Evolutionary conservation across 129 eudicot species (phyloP).

Genomic region (Ambrosia artemisiifolia): DNA sequence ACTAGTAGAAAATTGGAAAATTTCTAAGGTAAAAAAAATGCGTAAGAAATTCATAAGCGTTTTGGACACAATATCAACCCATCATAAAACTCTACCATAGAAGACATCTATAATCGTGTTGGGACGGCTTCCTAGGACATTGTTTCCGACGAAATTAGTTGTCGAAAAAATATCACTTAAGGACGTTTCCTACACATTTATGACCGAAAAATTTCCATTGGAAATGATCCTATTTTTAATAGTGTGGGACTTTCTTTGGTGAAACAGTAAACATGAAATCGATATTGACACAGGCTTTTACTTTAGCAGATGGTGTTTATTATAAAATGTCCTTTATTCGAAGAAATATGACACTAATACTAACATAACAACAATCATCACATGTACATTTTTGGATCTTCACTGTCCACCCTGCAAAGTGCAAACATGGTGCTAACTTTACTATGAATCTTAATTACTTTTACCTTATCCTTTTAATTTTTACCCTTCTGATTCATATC

Average conservation of each 20-base stretch:
- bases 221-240: no score
- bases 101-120: no score
- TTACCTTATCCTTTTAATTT: slow-evolving; percentile 11
- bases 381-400: slow-evolving; percentile 30
- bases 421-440: slow-evolving; percentile 23
- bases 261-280: not conserved
- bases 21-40: no score
- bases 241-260: not conserved
- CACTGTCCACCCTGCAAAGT: not conserved
- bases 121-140: no score
- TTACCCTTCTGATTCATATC: slow-evolving; percentile 30
- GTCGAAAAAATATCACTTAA: no score
- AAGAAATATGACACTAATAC: slow-evolving; percentile 7
- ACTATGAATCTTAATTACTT: slow-evolving; percentile 30
- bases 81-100: no score
- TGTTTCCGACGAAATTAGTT: no score
- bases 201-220: no score
- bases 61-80: no score
- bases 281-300: not conserved
- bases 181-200: no score
- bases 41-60: no score
- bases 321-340: not conserved
- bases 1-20: no score
- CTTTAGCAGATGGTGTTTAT: not conserved
- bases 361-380: slow-evolving; percentile 18